These are phyloP conservation scores for Epichloe aotearoae DNA, from an alignment of 2,329 filamentous ascomycete species.

Conservation along the genomic window DNA sequence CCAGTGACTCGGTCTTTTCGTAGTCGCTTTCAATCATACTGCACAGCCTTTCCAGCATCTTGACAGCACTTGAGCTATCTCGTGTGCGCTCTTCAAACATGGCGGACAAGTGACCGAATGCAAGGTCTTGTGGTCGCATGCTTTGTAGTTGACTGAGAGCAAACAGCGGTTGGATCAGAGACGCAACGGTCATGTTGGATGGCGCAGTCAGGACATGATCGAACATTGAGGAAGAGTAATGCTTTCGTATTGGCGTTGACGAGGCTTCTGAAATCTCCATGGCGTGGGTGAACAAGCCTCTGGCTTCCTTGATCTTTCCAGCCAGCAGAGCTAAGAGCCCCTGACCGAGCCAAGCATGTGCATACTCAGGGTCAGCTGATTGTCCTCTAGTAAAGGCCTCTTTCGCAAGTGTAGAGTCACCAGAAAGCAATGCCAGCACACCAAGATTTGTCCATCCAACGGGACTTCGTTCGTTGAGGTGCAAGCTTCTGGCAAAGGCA, in stretches of 20 bases:
- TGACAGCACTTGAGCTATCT: constrained; percentile 51
- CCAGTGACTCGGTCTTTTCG: constrained; percentile 65
- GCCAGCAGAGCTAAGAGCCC: constrained; percentile 68
- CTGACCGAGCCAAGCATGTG: constrained; percentile 88
- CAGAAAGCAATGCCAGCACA: constrained; percentile 70
- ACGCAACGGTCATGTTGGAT: constrained; percentile 36
- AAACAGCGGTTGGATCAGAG: constrained; percentile 75
- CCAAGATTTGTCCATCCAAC: constrained; percentile 86
- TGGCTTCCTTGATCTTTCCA: constrained; percentile 64
- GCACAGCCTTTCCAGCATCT: constrained; percentile 53
- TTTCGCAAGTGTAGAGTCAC: constrained; percentile 76
- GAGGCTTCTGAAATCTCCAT: constrained; percentile 82
- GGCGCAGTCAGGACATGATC: constrained; percentile 58
- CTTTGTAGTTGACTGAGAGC: constrained; percentile 69
- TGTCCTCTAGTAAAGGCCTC: constrained; percentile 83
- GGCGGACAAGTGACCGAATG: constrained; percentile 64
- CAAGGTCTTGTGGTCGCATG: constrained; percentile 56
- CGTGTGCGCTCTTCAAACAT: constrained; percentile 71
- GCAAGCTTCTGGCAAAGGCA: constrained; percentile 81
- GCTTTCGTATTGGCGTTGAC: constrained; percentile 57
- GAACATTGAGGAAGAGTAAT: constrained; percentile 71
- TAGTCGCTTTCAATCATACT: constrained; percentile 64
- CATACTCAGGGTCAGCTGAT: constrained; percentile 86
- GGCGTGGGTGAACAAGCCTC: constrained; percentile 80
- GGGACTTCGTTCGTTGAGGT: constrained; percentile 77